Evolutionary conservation across 129 eudicot genomes (phyloP).

Genomic region (Escallonia rubra): DNA sequence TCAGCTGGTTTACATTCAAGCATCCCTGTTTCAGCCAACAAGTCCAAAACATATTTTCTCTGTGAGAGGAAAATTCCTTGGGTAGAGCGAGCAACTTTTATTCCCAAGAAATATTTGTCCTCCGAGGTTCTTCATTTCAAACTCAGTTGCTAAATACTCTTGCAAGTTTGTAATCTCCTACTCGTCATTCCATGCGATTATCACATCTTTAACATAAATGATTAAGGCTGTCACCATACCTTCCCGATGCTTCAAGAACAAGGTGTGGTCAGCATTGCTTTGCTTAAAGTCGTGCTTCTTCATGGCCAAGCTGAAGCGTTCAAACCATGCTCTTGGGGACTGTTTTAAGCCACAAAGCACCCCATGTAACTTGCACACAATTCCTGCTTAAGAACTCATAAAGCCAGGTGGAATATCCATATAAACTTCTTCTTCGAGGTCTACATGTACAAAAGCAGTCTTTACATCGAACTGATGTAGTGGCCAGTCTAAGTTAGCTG

Average conservation of each 20-base stretch:
- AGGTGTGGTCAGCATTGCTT: background rate
- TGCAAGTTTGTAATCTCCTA: background rate
- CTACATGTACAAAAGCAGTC: background rate
- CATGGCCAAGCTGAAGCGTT: background rate
- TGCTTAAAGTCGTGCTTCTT: background rate
- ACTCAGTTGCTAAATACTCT: background rate
- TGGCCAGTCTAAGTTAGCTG: background rate
- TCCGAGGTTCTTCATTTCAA: constrained; percentile 11
- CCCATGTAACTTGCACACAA: background rate
- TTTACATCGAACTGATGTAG: constrained; percentile 10
- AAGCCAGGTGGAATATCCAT: background rate
- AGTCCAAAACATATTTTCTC: constrained; percentile 7
- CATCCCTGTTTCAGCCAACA: background rate
- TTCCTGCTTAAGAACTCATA: background rate
- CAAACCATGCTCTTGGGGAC: constrained; percentile 2
- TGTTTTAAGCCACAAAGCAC: background rate
- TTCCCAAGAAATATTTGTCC: constrained; percentile 4
- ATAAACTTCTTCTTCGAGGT: background rate
- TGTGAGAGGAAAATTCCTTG: constrained; percentile 3
- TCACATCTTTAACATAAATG: constrained; percentile 16
- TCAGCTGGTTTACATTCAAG: background rate
- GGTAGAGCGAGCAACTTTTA: constrained; percentile 5
- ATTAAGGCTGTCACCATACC: background rate
- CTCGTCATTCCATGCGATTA: background rate
- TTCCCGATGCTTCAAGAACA: background rate